Base-by-base conservation (phyloP, 768 basidiomycete species). In the Agaricus sinodeliciosus region DNA sequence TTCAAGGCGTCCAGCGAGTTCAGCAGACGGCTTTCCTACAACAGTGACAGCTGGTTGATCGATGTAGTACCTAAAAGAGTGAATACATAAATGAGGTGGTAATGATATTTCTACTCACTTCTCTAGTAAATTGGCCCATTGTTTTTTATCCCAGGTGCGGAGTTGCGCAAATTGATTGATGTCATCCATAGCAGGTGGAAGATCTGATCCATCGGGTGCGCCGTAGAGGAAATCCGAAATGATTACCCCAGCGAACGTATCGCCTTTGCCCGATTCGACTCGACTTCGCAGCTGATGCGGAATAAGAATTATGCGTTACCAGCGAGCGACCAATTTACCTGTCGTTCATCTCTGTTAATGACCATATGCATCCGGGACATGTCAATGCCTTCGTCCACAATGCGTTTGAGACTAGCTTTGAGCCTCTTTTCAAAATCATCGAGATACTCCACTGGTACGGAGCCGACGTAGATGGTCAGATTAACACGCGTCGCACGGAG, bases 211-310 rank as follows among this genome's bases (percentile, higher is more conserved):
- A 65, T 94, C 83, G 58, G 78, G 73, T 18, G 82, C 75, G 16
- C 93, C 94, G 63, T 95, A 97, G 31, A 97, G 66, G 66, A 91
- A 88, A 70, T 98, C 90, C 34, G 72, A 74, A 59, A 95, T 90
- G 50, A 94, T 75, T 1, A 79, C 79, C 36, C 77, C 73, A 0
- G 84, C 83, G 62, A 94, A 90, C 0, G 83, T 79, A 57, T 92
- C 89, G 13, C 87, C 88, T 62, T 91, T 88, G 4, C 82, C 74
- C 22, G 87, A 86, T 68, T 95, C 93, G 15, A 94, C 68, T 65
- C 78, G 84, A 67, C 90, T 91, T 54, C 87, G 86, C 19, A 94
- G 72, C 89, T 93, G 56, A 15, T 39, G 34, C 52, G 25, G 7
- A 25, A n/a, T 36, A 9, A 54, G 55, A 51, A 60, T 35, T 45